These are phyloP conservation scores for Candida germanica DNA, from an alignment of 805 yeast species.

Conservation along the genomic window DNA sequence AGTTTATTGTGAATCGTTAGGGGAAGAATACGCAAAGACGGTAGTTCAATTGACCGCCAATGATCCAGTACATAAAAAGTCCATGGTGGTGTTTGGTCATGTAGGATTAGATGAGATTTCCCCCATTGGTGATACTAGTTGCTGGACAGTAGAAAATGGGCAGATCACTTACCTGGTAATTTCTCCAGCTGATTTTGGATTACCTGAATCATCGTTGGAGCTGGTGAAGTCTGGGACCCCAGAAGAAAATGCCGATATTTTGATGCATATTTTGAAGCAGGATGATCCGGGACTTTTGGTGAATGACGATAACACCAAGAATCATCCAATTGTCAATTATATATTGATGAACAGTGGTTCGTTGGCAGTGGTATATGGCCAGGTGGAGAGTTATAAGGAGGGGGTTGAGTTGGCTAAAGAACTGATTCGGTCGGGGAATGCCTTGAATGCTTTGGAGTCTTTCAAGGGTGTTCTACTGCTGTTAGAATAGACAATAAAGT, in stretches of 20 bases:
- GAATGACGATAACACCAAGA: slow-evolving; percentile 23
- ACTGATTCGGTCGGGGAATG: slow-evolving; percentile 66
- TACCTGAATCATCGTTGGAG: slow-evolving; percentile 65
- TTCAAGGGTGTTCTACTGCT: too few relatives aligned
- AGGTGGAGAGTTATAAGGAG: slow-evolving; percentile 62
- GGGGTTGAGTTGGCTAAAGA: slow-evolving; percentile 75
- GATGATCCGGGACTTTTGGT: slow-evolving; percentile 47
- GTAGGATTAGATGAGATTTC: slow-evolving; percentile 92
- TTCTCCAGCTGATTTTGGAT: slow-evolving; percentile 76
- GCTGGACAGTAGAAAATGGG: slow-evolving; percentile 66
- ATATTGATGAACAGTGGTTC: slow-evolving; percentile 90
- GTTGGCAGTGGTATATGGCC: slow-evolving; percentile 73
- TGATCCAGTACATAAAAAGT: slow-evolving; percentile 45
- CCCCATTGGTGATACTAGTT: slow-evolving; percentile 76
- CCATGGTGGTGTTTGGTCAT: slow-evolving; percentile 91
- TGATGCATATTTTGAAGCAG: slow-evolving; percentile 44
- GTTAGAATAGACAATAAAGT: too few relatives aligned
- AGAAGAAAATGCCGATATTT: slow-evolving; percentile 66
- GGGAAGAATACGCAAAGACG: slow-evolving; percentile 81
- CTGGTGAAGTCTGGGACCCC: slow-evolving; percentile 85
- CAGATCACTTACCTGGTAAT: slow-evolving; percentile 43
- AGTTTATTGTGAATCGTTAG: slow-evolving; percentile 76
- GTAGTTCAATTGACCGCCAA: slow-evolving; percentile 58
- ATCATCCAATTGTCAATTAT: slow-evolving; percentile 75
- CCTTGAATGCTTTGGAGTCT: slow-evolving; percentile 53